These are phyloP conservation scores for Arthrobotrys sinensis DNA, from an alignment of 2,329 filamentous ascomycete species.

Conservation along the genomic window DNA sequence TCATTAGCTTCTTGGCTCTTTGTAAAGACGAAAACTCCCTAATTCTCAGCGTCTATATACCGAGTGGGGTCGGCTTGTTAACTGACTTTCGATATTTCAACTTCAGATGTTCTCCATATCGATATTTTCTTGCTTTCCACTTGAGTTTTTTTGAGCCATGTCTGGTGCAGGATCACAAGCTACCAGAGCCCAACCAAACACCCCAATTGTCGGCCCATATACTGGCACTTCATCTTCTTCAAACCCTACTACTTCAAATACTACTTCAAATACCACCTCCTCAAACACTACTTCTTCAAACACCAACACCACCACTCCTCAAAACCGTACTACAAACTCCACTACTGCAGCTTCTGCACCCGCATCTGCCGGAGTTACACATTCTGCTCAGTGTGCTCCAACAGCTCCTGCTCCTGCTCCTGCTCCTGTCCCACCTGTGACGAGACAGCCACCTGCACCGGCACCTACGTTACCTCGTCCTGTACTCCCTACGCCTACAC, in stretches of 20 bases:
- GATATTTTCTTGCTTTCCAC: background rate
- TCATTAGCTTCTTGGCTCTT: background rate
- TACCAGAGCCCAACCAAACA: conserved; percentile 6
- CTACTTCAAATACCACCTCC: conserved; percentile 3
- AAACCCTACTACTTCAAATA: background rate
- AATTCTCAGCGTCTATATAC: conserved; percentile 12
- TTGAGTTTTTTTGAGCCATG: conserved; percentile 5
- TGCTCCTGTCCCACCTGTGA: conserved; percentile 10
- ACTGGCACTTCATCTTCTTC: background rate
- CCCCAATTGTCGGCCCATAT: no score
- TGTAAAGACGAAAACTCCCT: background rate
- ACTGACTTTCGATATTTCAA: conserved; percentile 5
- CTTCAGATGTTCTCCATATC: background rate
- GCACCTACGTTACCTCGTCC: background rate
- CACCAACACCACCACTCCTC: conserved; percentile 1
- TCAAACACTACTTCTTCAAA: conserved; percentile 2
- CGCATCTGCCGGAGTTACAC: no score
- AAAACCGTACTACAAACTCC: conserved; percentile 1
- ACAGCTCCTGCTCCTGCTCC: background rate
- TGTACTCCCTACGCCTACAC: background rate
- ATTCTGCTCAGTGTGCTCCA: no score
- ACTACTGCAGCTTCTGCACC: background rate
- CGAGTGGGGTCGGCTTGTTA: conserved; percentile 5
- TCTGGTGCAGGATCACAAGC: conserved; percentile 1
- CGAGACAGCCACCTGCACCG: conserved; percentile 1